Evolutionary conservation across 2,329 filamentous ascomycete species (phyloP), one percentile per base, ranked within the genome.

Genomic region (Aureobasidium pullulans): DNA sequence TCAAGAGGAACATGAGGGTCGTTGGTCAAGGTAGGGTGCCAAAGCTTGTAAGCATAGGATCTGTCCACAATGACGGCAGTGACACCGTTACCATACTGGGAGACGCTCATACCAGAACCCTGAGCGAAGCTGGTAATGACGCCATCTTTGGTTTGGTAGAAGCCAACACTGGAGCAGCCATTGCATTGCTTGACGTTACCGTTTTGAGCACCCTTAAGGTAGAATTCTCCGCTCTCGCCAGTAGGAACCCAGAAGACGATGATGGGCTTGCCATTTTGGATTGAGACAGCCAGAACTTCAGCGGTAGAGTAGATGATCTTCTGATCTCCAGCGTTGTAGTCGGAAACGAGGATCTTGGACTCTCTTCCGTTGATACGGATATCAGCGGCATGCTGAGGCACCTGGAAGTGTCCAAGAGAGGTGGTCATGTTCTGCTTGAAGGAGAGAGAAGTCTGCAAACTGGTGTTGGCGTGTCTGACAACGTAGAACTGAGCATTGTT

Each of bases 291-390:
- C 9, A 83, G 66, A 0, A 84, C 73, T 61, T 84, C 81, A 0
- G 79, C 78, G 1, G 81, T 83, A 0, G 81, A 81, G 67, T 84
- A 84, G 0, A 84, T 66, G 0, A 84, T 68, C 0, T 70, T 79
- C 61, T 81, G 73, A 7, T 71, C 67, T 1, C 81, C 82, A 47
- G 85, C 78, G 1, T 64, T 68, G 57, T 84, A 86, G 64, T 86
- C 83, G 0, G 82, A 83, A 0, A 83, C 79, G 3, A 86, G 68
- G 11, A 86, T 81, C 72, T 86, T 86, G 9, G 83, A 81, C 57
- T 85, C 80, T 44, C 84, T 81, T 1, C 84, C 84, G 57, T 84
- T 79, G 48, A 87, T 75, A 6, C 78, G 73, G 46, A 85, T 78
- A 56, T 79, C 77, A 0, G 83, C 81, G 13, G 40, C 60, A 56